These are phyloP conservation scores for Pseudogymnoascus verrucosus DNA, from an alignment of 2,329 filamentous ascomycete genomes.

Conservation along the genomic window DNA sequence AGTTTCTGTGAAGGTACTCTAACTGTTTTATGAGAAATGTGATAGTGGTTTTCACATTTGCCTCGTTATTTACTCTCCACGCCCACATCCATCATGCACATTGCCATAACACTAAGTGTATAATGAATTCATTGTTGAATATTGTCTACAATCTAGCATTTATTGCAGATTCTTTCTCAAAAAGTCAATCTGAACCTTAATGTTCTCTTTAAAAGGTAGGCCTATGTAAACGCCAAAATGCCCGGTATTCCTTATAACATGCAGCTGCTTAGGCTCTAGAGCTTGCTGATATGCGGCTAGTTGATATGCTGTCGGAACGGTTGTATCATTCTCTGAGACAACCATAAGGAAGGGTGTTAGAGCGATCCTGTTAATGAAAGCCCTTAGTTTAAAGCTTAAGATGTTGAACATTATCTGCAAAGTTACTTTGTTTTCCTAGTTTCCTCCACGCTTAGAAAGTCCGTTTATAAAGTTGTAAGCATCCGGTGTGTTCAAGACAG, in stretches of 20 bases:
- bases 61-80: no score
- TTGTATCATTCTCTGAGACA: constrained; percentile 25
- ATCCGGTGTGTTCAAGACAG: no score
- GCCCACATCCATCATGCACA: no score
- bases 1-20: no score
- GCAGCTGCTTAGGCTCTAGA: constrained; percentile 30
- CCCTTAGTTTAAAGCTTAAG: constrained; percentile 18
- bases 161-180: constrained; percentile 17
- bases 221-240: constrained; percentile 31
- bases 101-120: no score
- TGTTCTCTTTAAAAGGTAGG: constrained; percentile 22
- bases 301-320: constrained; percentile 26
- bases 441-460: no score
- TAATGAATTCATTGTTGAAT: no score
- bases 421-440: constrained; percentile 27
- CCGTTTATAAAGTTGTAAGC: no score
- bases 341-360: constrained; percentile 32
- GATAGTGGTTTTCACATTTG: no score
- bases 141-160: no score
- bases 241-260: constrained; percentile 26
- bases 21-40: no score
- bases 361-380: constrained; percentile 27
- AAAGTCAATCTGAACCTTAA: constrained; percentile 26
- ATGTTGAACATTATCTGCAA: constrained; percentile 22
- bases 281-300: constrained; percentile 28